Evolutionary conservation across 768 basidiomycete species (phyloP), one percentile per base, ranked within the genome.

Genomic region (Amanita muscaria): DNA sequence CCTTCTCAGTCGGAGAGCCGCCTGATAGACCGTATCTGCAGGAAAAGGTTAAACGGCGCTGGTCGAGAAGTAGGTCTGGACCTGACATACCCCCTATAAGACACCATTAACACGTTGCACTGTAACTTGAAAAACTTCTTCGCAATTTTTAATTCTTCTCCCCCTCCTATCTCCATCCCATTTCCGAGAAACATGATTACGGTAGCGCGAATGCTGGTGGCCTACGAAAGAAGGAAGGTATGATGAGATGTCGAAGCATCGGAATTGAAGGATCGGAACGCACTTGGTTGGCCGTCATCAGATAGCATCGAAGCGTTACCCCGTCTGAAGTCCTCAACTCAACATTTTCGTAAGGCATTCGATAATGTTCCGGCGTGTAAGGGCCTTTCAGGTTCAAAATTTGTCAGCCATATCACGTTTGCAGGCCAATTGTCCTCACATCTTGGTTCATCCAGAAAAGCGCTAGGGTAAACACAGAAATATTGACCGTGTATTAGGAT

Each of bases 181-280:
- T 56, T 56, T 3, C 55, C 55, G 29, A 50, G 53, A 24, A 56
- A 56, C 36, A 54, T 46, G 7, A 56, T 50, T 6, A 56, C 38
- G 6, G 50, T 56, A 6, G 51, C 55, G 18, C 42, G 42, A 11
- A 44, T 16, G 4, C 22, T 40, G 12, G 15, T 25, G 36, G 16
- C 33, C 44, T 37, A 29, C n/a, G n/a, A n/a, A n/a, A n/a, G n/a
- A n/a, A 34, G 12, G 14, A 15, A n/a, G 4, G 19, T 18, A 39
- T 38, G 16, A 14, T 11, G 30, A 12, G 24, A 24, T 9, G 14
- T 27, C 4, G 11, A 5, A 10, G 12, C 9, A 16, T 2, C n/a
- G n/a, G n/a, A 31, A 22, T 24, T 19, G 4, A 5, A 7, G 15
- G 12, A 14, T 22, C 15, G 44, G 15, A 16, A 29, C 36, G 11